These are phyloP conservation scores for Sporothrix luriei DNA, from an alignment of 2,329 filamentous ascomycete genomes.

Conservation along the genomic window DNA sequence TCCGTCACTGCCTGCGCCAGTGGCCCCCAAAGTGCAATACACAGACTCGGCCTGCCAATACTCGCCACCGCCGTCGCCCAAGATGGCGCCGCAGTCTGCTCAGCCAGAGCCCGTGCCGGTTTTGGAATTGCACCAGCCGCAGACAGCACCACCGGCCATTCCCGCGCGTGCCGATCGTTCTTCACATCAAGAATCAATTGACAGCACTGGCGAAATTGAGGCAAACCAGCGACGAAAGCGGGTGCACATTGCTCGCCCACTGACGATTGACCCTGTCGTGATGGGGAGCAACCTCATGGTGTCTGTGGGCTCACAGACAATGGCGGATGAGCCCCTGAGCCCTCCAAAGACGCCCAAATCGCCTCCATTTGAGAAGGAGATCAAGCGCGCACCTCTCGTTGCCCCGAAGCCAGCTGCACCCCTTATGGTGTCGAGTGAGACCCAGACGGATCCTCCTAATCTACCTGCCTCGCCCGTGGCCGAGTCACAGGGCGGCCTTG, in stretches of 20 bases:
- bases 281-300: conserved; percentile 57
- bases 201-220: conserved; percentile 61
- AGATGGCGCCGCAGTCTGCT: conserved; percentile 44
- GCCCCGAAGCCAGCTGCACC: conserved; percentile 36
- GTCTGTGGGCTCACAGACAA: conserved; percentile 67
- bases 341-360: conserved; percentile 66
- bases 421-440: conserved; percentile 58
- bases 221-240: conserved; percentile 75
- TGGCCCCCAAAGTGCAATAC: conserved; percentile 56
- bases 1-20: neutral
- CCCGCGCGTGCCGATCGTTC: conserved; percentile 42
- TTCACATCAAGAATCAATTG: conserved; percentile 41
- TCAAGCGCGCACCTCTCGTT: conserved; percentile 18
- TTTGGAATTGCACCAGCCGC: conserved; percentile 10
- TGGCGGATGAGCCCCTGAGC: conserved; percentile 62
- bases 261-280: conserved; percentile 52
- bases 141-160: conserved; percentile 43
- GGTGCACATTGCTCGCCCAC: conserved; percentile 57
- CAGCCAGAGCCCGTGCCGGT: neutral
- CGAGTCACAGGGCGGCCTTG: conserved; percentile 8
- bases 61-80: conserved; percentile 78
- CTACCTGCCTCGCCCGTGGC: conserved; percentile 31
- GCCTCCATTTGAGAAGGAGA: conserved; percentile 46
- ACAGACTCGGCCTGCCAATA: conserved; percentile 78
- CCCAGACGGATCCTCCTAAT: conserved; percentile 60